Base-by-base conservation (phyloP, 495 filamentous ascomycete species). In the Melanomma pulvis-pyrius region DNA sequence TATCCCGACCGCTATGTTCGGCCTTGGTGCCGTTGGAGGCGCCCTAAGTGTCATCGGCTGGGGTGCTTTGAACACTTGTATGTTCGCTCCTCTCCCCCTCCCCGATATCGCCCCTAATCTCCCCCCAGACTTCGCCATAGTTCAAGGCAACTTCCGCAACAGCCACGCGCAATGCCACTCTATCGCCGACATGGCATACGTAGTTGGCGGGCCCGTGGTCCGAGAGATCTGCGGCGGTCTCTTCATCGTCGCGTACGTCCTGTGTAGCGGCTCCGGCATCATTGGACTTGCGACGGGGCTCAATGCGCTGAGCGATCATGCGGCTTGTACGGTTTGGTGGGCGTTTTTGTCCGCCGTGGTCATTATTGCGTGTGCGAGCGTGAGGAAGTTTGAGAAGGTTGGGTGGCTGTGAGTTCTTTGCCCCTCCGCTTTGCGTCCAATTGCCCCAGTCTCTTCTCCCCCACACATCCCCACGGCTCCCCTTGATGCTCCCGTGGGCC, bases 201-300 rank as follows among this genome's bases (percentile, higher is more conserved):
- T 93, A 54, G 80, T 92, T 39, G 79, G 87, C 72, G 89, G 89
- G 8, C 74, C 69, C 4, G 73, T 85, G 34, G 88, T 89, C 0
- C 86, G 86, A 50, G 87, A 89, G 65, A 69, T 92, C 17, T 73
- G 88, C 65, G 86, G 87, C 9, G 74, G 73, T 51, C 86, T 83
- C 65, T 87, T 89, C 73, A 80, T 84, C 29, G 64, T 90, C 46
- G 87, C 92, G 74, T 80, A 92, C 46, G 74, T 89, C 29, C 91
- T 93, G 78, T 84, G 89, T 72, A 88, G 90, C 78, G 89, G 82
- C 19, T 88, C 87, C 13, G 90, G 93, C 69, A 82, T 91, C 53
- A 76, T 92, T 50, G 89, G 87, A 0, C 90, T 91, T 66, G 83
- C 82, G 7, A 89, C 92, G 61, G 85, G 85, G 72, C 83, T 92